Evolutionary conservation across 164 flowering plant species (phyloP), one percentile per base, ranked within the genome.

Genomic region (Warburgia ugandensis): DNA sequence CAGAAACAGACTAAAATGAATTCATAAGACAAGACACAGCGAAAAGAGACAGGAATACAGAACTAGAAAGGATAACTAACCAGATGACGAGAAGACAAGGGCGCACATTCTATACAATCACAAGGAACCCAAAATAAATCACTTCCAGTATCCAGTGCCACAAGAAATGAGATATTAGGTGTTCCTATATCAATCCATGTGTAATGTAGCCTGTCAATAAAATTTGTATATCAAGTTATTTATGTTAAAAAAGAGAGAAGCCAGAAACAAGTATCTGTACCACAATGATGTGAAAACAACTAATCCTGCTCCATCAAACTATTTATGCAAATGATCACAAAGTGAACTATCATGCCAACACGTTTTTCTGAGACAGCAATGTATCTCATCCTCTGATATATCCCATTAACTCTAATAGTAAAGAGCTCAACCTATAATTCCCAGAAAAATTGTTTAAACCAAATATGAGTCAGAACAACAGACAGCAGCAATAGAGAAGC

Each of bases 101-200:
- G 88, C 49, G 98, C 98, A 66, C 96, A 92, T 52, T 81, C 81
- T 27, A 80, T 60, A 65, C 98, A 92, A 45, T 87, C 71, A 60
- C 98, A 92, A 6, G 98, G 98, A 60, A 92, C 65, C 98, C 98
- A 92, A 35, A 85, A 79, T 2, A 85, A 70, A 69, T 92, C 95
- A 68, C 98, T 92, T 28, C 96, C 98, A 57, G 75, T 67, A 79
- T 92, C 98, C 73, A 92, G 63, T 20, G 98, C 98, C 35, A 87
- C 98, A 58, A 92, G 84, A 69, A 85, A 87, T 11, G 96, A 80
- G 50, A 83, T 80, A 58, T 59, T 75, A 33, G 98, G 98, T 12
- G 85, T 81, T 54, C 98, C 98, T 43, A 91, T 65, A 54, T 81
- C 90, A 58, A 91, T 77, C 95, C 95, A 83, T 1, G 82, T 76